These are phyloP conservation scores for Magnolia kwangsiensis DNA, from an alignment of 164 flowering plant species.

Conservation along the genomic window DNA sequence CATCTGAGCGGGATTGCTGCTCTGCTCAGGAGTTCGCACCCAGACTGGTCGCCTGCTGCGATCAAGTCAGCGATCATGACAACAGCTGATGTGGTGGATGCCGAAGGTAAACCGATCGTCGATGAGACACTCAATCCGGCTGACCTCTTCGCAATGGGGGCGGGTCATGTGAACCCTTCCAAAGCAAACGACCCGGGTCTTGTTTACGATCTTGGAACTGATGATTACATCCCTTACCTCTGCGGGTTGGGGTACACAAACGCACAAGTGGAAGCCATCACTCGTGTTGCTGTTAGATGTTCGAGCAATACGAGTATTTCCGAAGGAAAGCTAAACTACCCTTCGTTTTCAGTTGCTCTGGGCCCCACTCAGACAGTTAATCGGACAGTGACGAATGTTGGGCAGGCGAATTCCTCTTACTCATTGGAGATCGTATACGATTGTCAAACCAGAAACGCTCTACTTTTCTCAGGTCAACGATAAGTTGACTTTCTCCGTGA, in stretches of 20 bases:
- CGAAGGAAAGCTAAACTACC: conserved; percentile 47
- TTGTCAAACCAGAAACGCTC: conserved; percentile 48
- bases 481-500: too few relatives aligned
- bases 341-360: conserved; percentile 36
- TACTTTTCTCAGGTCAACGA: conserved; percentile 26
- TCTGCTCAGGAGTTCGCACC: conserved; percentile 48
- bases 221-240: conserved; percentile 46
- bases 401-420: conserved; percentile 41
- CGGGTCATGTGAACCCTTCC: conserved; percentile 41
- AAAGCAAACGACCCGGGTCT: not conserved
- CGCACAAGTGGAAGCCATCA: conserved; percentile 21
- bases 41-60: conserved; percentile 60
- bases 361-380: conserved; percentile 26
- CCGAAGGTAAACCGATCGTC: conserved; percentile 18
- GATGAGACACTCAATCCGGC: conserved; percentile 32
- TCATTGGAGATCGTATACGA: conserved; percentile 44
- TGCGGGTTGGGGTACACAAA: conserved; percentile 47
- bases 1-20: conserved; percentile 61
- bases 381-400: conserved; percentile 70
- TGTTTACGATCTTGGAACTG: conserved; percentile 44
- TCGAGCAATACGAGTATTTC: conserved; percentile 13
- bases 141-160: conserved; percentile 34
- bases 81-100: conserved; percentile 28
- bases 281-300: conserved; percentile 25
- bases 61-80: conserved; percentile 62